Percentiles rank a stretch among this genome's conserved stretches.
phyloP scores from a whole-genome alignment of 148 eudicot species.

The Dysphania ambrosioides region DNA sequence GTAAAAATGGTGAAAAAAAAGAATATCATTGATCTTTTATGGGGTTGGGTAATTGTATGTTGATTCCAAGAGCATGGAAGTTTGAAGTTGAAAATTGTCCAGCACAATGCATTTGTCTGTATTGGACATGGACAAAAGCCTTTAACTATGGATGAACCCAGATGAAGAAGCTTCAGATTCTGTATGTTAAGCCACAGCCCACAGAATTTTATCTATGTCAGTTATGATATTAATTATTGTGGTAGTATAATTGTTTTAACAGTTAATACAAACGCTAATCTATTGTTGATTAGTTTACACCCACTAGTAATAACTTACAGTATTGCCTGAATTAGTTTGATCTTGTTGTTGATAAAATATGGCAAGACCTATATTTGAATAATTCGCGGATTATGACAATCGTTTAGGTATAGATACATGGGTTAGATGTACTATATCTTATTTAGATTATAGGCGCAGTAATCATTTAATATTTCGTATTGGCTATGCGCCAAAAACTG shows the following conservation, averaged over 20 bases:
- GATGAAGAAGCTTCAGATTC: constrained; percentile 39
- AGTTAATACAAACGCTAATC: not conserved
- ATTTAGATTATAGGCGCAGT: no score
- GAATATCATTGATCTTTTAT: not conserved
- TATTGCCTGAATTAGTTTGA: not conserved
- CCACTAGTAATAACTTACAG: not conserved
- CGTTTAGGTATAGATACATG: not conserved
- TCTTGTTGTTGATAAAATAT: not conserved
- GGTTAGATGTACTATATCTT: no score
- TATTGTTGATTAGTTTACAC: not conserved
- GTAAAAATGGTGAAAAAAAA: not conserved
- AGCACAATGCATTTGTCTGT: constrained; percentile 28
- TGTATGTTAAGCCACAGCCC: no score
- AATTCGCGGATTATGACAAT: not conserved
- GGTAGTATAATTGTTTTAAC: not conserved
- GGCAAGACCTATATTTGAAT: not conserved
- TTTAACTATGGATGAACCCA: not conserved
- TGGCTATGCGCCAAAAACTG: no score
- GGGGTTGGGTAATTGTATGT: constrained; percentile 7
- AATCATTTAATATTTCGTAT: no score
- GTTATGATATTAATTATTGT: not conserved
- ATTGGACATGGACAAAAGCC: constrained; percentile 9
- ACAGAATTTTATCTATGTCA: not conserved
- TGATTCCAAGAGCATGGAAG: constrained; percentile 27
- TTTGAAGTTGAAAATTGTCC: no score